Conservation (phyloP, 257 asterid genomes). For the Lithospermum erythrorhizon region DNA sequence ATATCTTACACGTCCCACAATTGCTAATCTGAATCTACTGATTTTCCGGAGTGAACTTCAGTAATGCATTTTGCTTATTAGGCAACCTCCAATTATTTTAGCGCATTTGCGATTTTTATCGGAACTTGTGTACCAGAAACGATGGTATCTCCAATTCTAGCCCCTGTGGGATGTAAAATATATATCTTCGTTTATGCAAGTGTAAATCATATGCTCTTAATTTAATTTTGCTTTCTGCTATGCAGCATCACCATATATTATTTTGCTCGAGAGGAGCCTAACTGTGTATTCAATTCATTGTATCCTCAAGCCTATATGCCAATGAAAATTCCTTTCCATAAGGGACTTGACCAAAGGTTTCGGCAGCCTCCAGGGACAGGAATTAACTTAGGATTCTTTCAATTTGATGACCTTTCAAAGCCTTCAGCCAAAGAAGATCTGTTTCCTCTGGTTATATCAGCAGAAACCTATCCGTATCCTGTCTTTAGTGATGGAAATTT, state of each 20-base stretch:
- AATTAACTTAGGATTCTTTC: constrained; percentile 77
- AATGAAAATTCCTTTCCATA: constrained; percentile 50
- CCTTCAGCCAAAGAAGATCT: constrained; percentile 45
- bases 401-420: constrained; percentile 63
- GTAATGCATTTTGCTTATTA: neutral
- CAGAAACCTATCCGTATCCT: constrained; percentile 30
- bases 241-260: constrained; percentile 71
- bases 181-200: too few relatives aligned
- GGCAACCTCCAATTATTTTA: neutral
- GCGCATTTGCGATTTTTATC: too few relatives aligned
- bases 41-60: neutral
- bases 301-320: constrained; percentile 62
- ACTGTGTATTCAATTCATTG: constrained; percentile 48
- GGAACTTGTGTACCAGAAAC: too few relatives aligned
- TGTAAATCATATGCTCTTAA: neutral
- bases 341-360: constrained; percentile 76
- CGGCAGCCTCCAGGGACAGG: constrained; percentile 91
- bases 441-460: constrained; percentile 75
- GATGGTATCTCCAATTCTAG: too few relatives aligned
- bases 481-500: constrained; percentile 16
- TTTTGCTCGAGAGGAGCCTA: constrained; percentile 67
- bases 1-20: neutral
- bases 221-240: constrained; percentile 4
- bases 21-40: neutral
- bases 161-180: too few relatives aligned